Base-by-base conservation (phyloP, 768 basidiomycete species). In the Tephrocybe sp. region DNA sequence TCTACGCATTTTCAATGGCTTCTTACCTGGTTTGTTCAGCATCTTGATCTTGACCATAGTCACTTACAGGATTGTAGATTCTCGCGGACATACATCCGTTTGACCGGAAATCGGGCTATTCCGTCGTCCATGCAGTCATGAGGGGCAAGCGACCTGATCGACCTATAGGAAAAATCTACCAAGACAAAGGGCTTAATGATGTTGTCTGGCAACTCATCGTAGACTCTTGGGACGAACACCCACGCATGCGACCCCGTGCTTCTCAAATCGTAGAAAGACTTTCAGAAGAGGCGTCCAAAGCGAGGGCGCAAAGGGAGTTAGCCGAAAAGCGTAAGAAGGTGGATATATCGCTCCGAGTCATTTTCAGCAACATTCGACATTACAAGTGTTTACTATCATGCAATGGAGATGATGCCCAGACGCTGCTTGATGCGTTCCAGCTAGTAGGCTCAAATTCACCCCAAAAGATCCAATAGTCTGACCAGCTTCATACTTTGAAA, bases 1-100 rank as follows among this genome's bases (percentile, higher is more conserved):
- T 54, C 18, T 57, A 51, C 9, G 52, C 56, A 7, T 57, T 53
- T 36, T 45, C 48, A 9, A 54, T 30, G 9, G 21, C 50, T 15
- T 40, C 40, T 2, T 54, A 51, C 31, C 40, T 54, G 45, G 56
- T 57, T 12, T 2, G 11, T 8, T 24, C 13, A 27, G 30, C 5
- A 7, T 15, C n/a, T 24, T 22, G 11, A 9, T 6, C 19, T 3
- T 42, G 6, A 13, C 4, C 25, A 8, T 42, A 9, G 7, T 12
- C 25, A 1, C 16, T 26, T 16, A 32, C 24, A 28, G 11, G 12
- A 26, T 15, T 15, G 8, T 21, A 54, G 53, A 50, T 54, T 24
- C 49, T 54, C 34, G 43, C 49, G 44, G 44, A 15, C 16, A 30
- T 28, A 5, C 34, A n/a, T 13, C 49, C 42, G 5, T 51, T 51